These are phyloP conservation scores for Guyanaporus albipodus DNA, from an alignment of 768 basidiomycete species.

Conservation along the genomic window DNA sequence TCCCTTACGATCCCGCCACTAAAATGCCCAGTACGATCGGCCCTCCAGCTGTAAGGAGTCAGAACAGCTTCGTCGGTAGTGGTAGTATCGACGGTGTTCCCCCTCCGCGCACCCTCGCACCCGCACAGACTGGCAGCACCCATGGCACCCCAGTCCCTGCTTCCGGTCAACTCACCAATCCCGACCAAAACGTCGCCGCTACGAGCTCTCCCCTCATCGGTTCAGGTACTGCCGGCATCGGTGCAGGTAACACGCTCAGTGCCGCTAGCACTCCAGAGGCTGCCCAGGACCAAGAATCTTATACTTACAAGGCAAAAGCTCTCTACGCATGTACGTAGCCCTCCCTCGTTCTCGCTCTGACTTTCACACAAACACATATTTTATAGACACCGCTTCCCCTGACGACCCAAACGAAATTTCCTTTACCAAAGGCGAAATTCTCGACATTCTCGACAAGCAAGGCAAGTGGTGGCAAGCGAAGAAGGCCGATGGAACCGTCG, in stretches of 20 bases:
- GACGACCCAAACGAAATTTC: slow-evolving; percentile 97
- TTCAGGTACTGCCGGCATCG: slow-evolving; percentile 60
- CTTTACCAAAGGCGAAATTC: slow-evolving; percentile 86
- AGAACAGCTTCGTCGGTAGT: slow-evolving; percentile 41
- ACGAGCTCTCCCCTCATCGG: slow-evolving; percentile 67
- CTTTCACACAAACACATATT: slow-evolving; percentile 17
- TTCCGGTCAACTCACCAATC: slow-evolving; percentile 38
- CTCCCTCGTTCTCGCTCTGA: slow-evolving; percentile 10
- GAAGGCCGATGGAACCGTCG: slow-evolving; percentile 69
- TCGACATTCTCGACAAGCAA: slow-evolving; percentile 90
- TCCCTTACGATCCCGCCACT: slow-evolving; percentile 51
- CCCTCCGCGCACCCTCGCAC: slow-evolving; percentile 54
- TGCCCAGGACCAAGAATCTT: slow-evolving; percentile 40
- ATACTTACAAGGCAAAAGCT: slow-evolving; percentile 79
- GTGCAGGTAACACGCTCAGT: slow-evolving; percentile 41
- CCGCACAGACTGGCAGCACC: slow-evolving; percentile 49
- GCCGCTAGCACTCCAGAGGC: slow-evolving; percentile 23
- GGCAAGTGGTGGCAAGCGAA: slow-evolving; percentile 93
- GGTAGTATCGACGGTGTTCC: slow-evolving; percentile 41
- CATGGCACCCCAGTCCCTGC: slow-evolving; percentile 42
- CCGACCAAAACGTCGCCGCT: slow-evolving; percentile 42
- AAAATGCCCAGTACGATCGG: slow-evolving; percentile 49
- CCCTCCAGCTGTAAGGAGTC: slow-evolving; percentile 42
- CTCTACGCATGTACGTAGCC: slow-evolving; percentile 76
- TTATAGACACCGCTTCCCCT: slow-evolving; percentile 81